These are phyloP conservation scores for Citeromyces hawaiiensis DNA, from an alignment of 1,139 yeast genomes.

Conservation along the genomic window DNA sequence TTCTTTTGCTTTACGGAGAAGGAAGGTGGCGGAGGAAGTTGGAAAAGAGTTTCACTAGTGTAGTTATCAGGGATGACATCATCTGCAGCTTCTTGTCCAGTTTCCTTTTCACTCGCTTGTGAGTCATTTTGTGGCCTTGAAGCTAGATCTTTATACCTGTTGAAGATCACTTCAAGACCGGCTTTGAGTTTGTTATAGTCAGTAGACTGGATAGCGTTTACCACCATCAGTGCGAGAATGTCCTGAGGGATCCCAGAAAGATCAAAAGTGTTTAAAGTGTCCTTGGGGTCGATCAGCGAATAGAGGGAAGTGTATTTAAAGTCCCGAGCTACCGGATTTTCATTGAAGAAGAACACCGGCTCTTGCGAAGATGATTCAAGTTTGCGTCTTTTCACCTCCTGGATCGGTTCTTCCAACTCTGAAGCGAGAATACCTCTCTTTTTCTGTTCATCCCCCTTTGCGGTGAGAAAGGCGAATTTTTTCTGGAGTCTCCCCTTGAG, in stretches of 20 bases:
- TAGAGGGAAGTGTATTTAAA: slow-evolving; percentile 30
- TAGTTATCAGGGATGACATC: slow-evolving; percentile 19
- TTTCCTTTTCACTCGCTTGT: slow-evolving; percentile 1
- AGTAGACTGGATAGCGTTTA: slow-evolving; percentile 45
- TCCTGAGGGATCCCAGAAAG: slow-evolving; percentile 55
- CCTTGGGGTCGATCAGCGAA: slow-evolving; percentile 47
- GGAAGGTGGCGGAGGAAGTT: slow-evolving; percentile 44
- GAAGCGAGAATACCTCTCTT: slow-evolving; percentile 13
- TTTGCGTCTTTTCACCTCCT: slow-evolving; percentile 13
- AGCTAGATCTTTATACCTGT: slow-evolving; percentile 24
- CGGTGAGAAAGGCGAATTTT: slow-evolving; percentile 15
- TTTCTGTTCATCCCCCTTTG: slow-evolving; percentile 12
- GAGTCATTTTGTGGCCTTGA: slow-evolving; percentile 3
- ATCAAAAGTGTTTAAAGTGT: slow-evolving; percentile 51
- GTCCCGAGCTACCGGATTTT: slow-evolving; percentile 21
- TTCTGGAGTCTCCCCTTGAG: slow-evolving; percentile 16
- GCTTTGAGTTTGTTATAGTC: slow-evolving; percentile 42
- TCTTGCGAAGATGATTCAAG: slow-evolving; percentile 5
- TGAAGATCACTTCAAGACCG: slow-evolving; percentile 54
- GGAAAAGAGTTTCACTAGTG: slow-evolving; percentile 19
- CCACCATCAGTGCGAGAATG: slow-evolving; percentile 50
- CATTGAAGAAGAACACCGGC: slow-evolving; percentile 17
- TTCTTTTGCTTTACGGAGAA: slow-evolving; percentile 35
- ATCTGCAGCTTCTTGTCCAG: slow-evolving; percentile 13
- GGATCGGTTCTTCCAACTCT: slow-evolving; percentile 10